These are phyloP conservation scores for Penicillium sp. DNA, from an alignment of 2,329 filamentous ascomycete genomes.

Conservation along the genomic window DNA sequence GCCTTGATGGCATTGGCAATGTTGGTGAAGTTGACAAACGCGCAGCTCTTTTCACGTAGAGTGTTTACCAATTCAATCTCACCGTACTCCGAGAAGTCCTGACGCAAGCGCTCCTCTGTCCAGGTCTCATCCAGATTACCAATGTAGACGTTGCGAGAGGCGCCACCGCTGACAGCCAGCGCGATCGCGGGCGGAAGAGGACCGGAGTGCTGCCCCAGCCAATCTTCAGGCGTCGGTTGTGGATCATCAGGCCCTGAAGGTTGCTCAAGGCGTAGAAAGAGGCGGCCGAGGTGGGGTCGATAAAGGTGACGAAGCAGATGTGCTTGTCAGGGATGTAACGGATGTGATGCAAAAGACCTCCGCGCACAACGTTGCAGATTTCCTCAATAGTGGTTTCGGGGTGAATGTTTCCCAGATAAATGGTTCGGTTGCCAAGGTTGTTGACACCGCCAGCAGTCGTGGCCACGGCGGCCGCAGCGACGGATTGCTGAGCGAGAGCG, in stretches of 20 bases:
- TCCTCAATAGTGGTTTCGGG: conserved; percentile 98
- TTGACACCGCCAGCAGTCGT: conserved; percentile 95
- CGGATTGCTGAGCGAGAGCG: conserved; percentile 92
- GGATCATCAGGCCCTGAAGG: conserved; percentile 96
- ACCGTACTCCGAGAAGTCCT: conserved; percentile 95
- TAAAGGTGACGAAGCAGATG: conserved; percentile 99
- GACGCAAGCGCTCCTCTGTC: conserved; percentile 90
- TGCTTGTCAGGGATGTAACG: conserved; percentile 99
- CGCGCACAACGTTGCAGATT: conserved; percentile 97
- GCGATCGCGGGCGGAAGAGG: conserved; percentile 93
- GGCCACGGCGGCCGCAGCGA: conserved; percentile 91
- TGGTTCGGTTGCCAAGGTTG: conserved; percentile 94
- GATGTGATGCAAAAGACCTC: conserved; percentile 92
- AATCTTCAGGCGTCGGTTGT: conserved; percentile 95
- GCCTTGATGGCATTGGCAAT: conserved; percentile 99
- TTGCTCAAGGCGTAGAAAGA: conserved; percentile 98
- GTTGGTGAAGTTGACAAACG: conserved; percentile 99
- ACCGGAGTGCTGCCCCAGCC: conserved; percentile 98
- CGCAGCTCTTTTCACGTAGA: conserved; percentile 95
- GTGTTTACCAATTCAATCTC: conserved; percentile 98
- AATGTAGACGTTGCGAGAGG: conserved; percentile 97
- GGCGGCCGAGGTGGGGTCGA: conserved; percentile 93
- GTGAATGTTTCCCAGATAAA: conserved; percentile 97
- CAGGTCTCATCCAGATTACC: conserved; percentile 96
- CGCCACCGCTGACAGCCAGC: conserved; percentile 89